Base-by-base conservation (phyloP, 2,329 filamentous ascomycete genomes). In the Elsinoe australis region DNA sequence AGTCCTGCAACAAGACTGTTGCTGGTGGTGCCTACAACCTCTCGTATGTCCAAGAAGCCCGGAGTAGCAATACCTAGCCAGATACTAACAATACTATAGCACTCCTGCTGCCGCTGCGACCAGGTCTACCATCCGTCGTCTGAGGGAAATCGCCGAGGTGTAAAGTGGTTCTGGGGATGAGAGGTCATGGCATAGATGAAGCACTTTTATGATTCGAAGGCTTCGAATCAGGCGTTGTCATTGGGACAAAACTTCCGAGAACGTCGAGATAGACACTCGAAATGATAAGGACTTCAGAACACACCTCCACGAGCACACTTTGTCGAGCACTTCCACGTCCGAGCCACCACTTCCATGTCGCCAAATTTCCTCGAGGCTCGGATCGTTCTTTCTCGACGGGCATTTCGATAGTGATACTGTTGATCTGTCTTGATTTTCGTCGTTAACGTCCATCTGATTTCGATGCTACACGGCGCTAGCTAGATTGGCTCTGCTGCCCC, bases 91-190 rank as follows among this genome's bases (percentile, higher is more conserved):
- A 51, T 39, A 36, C 47, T 51, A 61, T 62, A 94, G 87, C 60
- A 95, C 89, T 64, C 86, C 89, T 59, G 89, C 89, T 65, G 89
- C 89, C 59, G 88, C 87, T 65, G 87, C 89, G 65, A 94, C 89
- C 74, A 82, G 89, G 74, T 95, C 89, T 63, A 95, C 89, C 64
- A 88, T 95, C 74, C 86, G 89, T 76, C 85, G 89, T 82, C 80
- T 95, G 76, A 85, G 89, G 71, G 89, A 95, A 77, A 94, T 95
- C 76, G 86, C 86, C 69, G 89, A 95, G 82, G 87, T 94, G 74
- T 90, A 86, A 77, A 49, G 49, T 49, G 55, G 34, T 14, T 51
- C 44, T 36, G 45, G 49, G 45, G 31, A 47, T 38, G 35, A 44
- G 34, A 41, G 46, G 46, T 49, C 28, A 51, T 53, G 36, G 51